Conservation (phyloP, 1,284 basidiomycete genomes). For the Mycena sp. region DNA sequence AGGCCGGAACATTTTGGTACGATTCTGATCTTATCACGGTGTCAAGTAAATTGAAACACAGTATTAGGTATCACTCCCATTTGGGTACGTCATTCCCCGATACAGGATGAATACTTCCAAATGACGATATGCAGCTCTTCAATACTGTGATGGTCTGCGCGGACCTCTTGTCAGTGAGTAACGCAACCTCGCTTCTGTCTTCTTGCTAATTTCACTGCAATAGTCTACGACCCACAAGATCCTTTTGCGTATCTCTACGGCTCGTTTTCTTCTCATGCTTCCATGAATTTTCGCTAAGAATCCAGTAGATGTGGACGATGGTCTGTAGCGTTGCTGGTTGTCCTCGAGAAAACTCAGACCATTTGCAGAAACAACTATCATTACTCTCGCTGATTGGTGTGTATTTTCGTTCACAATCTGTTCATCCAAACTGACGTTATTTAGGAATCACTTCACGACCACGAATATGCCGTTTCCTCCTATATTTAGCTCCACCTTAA, state of each 20-base stretch:
- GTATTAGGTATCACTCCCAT: too few species aligned
- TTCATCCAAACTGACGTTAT: not conserved
- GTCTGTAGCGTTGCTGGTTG: too few species aligned
- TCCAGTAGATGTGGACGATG: not conserved
- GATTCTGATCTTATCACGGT: too few species aligned
- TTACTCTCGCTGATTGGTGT: not conserved
- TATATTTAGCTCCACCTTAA: not conserved
- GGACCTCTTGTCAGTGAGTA: slow-evolving; percentile 15
- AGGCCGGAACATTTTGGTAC: too few species aligned
- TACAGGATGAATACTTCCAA: too few species aligned
- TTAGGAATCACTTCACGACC: not conserved
- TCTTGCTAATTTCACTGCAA: too few species aligned
- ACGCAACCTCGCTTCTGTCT: too few species aligned
- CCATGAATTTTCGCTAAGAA: not conserved
- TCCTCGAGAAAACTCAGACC: too few species aligned
- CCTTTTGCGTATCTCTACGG: slow-evolving; percentile 34
- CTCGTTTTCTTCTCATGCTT: not conserved
- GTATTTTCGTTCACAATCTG: not conserved
- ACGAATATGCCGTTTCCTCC: not conserved
- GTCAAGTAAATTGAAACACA: too few species aligned
- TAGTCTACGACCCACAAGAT: slow-evolving; percentile 30
- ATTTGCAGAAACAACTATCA: not conserved
- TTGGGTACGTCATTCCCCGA: too few species aligned
- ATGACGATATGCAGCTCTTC: too few species aligned
- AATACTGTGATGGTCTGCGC: slow-evolving; percentile 39